Percentiles rank a stretch among this genome's conserved stretches.
These are phyloP conservation scores for Aspergillus quadricinctus DNA, from an alignment of 2,329 filamentous ascomycete genomes.

Conservation along the genomic window DNA sequence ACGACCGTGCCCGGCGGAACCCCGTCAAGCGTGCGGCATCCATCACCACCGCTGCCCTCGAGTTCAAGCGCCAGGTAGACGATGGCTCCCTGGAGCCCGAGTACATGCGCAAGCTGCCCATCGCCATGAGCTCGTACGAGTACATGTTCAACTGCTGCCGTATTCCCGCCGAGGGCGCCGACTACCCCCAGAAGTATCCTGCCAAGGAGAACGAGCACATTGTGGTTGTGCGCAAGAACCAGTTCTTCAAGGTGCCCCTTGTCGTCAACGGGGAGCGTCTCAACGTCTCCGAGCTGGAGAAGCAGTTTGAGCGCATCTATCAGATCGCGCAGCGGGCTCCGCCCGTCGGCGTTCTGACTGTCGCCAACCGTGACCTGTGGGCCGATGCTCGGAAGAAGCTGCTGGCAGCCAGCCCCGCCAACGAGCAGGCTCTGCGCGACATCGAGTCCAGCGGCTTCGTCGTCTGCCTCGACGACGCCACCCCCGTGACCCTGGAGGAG, in stretches of 20 bases:
- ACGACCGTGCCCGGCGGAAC: constrained; percentile 82
- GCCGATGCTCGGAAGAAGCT: constrained; percentile 75
- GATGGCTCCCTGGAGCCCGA: constrained; percentile 80
- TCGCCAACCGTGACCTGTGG: constrained; percentile 92
- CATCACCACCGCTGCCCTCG: constrained; percentile 76
- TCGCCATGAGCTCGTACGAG: constrained; percentile 97
- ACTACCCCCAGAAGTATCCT: constrained; percentile 78
- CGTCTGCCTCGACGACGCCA: constrained; percentile 87
- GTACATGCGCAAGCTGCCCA: constrained; percentile 96
- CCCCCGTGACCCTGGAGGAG: constrained; percentile 90
- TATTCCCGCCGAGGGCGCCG: constrained; percentile 74
- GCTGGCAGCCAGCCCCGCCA: constrained; percentile 70
- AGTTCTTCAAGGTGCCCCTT: constrained; percentile 88
- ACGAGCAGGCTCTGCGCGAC: constrained; percentile 69
- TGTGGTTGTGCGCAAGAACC: constrained; percentile 87
- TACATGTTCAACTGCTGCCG: constrained; percentile 98
- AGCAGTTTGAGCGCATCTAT: constrained; percentile 82
- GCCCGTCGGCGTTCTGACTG: constrained; percentile 78
- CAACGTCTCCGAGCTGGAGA: constrained; percentile 83
- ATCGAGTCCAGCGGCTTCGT: constrained; percentile 89
- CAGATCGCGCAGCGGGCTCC: constrained; percentile 66
- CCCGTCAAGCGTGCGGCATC: constrained; percentile 91
- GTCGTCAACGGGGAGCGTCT: constrained; percentile 79
- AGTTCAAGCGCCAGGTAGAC: constrained; percentile 94
- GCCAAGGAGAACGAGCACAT: constrained; percentile 77